Base-by-base conservation (phyloP, 1,284 basidiomycete genomes). In the Baeospora myosura region DNA sequence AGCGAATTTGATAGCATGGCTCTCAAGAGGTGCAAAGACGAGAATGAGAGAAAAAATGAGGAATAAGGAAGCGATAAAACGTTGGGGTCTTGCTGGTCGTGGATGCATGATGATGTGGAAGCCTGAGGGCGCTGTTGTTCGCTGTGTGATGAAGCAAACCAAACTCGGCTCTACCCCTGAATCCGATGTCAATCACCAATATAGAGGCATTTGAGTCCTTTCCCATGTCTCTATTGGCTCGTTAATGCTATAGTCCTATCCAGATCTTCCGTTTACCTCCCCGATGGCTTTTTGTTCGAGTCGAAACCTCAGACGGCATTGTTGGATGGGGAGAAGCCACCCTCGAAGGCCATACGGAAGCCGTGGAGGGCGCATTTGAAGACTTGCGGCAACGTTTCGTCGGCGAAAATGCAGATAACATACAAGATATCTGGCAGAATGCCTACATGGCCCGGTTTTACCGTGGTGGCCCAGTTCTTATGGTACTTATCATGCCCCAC, bases 1-100 rank as follows among this genome's bases (percentile, higher is more conserved):
- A 34, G 73, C 61, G 62, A 96, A 94, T 66, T 96, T 96, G 66
- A 96, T 85, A 37, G 86, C 88, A 26, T 61, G 54, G 5, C 66
- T 58, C 42, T 60, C 57, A 11, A 66, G 51, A 1, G 72, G 49
- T 34, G 66, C 42, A 16, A 68, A 52, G 35, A 72, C 51, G 21
- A 71, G 45, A 31, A 63, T 47, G 24, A 54, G 47, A 37, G 58
- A 43, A 22, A 62, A 38, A 14, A 50, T 30, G 17, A 60, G 43
- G 35, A 60, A 37, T 41, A 59, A 45, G 48, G 38, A 28, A 28
- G 26, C 8, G n/a, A 28, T 8, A 28, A 28, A 28, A n/a, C n/a
- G n/a, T n/a, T n/a, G n/a, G n/a, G n/a, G n/a, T n/a, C n/a, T n/a
- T n/a, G n/a, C n/a, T n/a, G n/a, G n/a, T n/a, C n/a, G n/a, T n/a